Percentiles rank a stretch among this genome's conserved stretches.
These are phyloP conservation scores for Aspergillus udagawae DNA, from an alignment of 2,329 filamentous ascomycete genomes.

Conservation along the genomic window DNA sequence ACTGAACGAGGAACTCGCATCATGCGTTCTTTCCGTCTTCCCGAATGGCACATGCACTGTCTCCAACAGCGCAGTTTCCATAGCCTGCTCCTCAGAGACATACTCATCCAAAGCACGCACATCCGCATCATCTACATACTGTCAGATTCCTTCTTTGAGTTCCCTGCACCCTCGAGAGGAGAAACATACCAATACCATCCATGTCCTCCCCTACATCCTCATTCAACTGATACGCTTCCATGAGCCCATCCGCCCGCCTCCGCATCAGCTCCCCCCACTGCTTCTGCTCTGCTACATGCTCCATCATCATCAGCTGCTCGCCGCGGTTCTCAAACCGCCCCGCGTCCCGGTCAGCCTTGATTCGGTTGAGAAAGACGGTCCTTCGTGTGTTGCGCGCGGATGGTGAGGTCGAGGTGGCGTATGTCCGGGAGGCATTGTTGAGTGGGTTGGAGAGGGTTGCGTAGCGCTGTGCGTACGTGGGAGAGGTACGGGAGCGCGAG, in stretches of 20 bases:
- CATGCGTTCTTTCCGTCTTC: conserved; percentile 4
- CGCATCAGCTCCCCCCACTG: conserved; percentile 38
- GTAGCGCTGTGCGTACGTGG: conserved; percentile 36
- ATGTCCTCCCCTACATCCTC: conserved; percentile 21
- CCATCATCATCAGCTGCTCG: conserved; percentile 43
- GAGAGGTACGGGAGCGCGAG: conserved; percentile 12
- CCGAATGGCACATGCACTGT: conserved; percentile 1
- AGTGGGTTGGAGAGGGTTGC: conserved; percentile 32
- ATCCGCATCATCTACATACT: conserved; percentile 22
- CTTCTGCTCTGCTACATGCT: conserved; percentile 36
- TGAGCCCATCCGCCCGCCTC: conserved; percentile 26
- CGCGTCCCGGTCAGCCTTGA: conserved; percentile 38
- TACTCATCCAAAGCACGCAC: conserved; percentile 32
- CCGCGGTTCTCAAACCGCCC: conserved; percentile 37
- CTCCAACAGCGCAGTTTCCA: conserved; percentile 29
- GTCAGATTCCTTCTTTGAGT: neutral
- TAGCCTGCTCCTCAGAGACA: conserved; percentile 30
- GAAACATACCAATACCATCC: conserved; percentile 22
- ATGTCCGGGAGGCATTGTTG: conserved; percentile 15
- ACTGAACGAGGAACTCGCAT: conserved; percentile 27
- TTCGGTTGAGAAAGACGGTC: conserved; percentile 39
- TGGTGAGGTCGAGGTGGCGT: conserved; percentile 17
- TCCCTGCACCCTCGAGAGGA: neutral
- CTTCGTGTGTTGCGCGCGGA: conserved; percentile 33
- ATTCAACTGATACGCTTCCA: conserved; percentile 10